Conservation (phyloP, 129 eudicot species). For the Flaveria linearis region DNA sequence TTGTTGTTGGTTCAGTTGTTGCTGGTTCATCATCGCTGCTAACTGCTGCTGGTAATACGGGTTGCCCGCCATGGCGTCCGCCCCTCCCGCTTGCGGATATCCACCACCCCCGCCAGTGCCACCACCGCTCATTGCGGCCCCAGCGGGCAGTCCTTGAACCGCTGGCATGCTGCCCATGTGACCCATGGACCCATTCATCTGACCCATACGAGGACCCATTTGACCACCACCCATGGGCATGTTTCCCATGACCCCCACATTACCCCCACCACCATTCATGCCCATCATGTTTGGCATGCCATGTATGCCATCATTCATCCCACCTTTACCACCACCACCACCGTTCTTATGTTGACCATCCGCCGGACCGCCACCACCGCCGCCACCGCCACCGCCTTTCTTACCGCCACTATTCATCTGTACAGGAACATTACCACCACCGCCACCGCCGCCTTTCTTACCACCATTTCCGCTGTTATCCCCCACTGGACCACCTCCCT, state of each 20-base stretch:
- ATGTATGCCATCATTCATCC: slow-evolving; percentile 67
- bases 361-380: background rate
- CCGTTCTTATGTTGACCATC: slow-evolving; percentile 38
- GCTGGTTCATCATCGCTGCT: slow-evolving; percentile 83
- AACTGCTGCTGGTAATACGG: slow-evolving; percentile 68
- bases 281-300: slow-evolving; percentile 75
- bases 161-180: slow-evolving; percentile 59
- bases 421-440: slow-evolving; percentile 37
- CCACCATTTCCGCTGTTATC: slow-evolving; percentile 39
- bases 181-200: slow-evolving; percentile 39
- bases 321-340: slow-evolving; percentile 60
- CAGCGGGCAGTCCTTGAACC: slow-evolving; percentile 81
- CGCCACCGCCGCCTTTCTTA: slow-evolving; percentile 39
- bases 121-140: slow-evolving; percentile 39
- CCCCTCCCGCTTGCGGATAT: slow-evolving; percentile 45
- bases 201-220: slow-evolving; percentile 39
- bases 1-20: slow-evolving; percentile 55
- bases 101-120: background rate
- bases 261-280: slow-evolving; percentile 42
- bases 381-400: slow-evolving; percentile 33
- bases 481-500: slow-evolving; percentile 53
- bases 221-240: slow-evolving; percentile 51
- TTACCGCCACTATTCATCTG: slow-evolving; percentile 33
- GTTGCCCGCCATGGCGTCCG: slow-evolving; percentile 58
- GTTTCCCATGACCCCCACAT: slow-evolving; percentile 38